Evolutionary conservation across 2,329 filamentous ascomycete genomes (phyloP), one percentile per base, ranked within the genome.

Genomic region (Pestalotiopsis fici): DNA sequence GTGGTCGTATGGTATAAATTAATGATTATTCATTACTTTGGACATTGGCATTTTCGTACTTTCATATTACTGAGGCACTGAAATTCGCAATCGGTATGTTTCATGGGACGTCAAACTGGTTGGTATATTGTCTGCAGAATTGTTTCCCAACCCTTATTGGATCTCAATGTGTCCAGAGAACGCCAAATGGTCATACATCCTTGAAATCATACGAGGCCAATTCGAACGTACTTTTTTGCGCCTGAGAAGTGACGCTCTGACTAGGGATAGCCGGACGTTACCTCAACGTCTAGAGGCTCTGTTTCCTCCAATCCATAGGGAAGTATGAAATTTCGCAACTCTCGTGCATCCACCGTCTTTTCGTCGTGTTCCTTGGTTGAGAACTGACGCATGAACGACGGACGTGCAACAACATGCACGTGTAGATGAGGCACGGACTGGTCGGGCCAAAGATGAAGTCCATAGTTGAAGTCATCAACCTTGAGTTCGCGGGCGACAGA

Each of bases 341-440:
- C 72, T 5, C 55, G 9, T 1, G 68, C 73, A 62, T 73, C 71
- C 66, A 70, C 70, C 5, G 73, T 74, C 68, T 74, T 74, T 3
- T 15, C 39, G 21, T 74, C 73, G 11, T 74, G 69, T 1, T 13
- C n/a, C 2, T 7, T 13, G 12, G 72, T 73, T 43, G 70, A 72
- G 57, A 71, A 71, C 11, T 39, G n/a, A 5, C 71, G 70, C 31
- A 54, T 68, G 1, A 28, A 23, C 1, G 3, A 12, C 1, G 64
- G 65, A 15, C 25, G 63, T n/a, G 72, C 71, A 7, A 74, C 43
- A 28, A 74, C 70, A 28, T 74, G 73, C 54, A 74, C 28, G 28
- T 74, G 73, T 18, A 74, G 60, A 57, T 74, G 73, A 1, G 39
- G 47, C 2, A 73, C 57, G 43, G 68, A 71, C 15, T 73, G 65